Evolutionary conservation across 108 stramenopile genomes (phyloP).

Genomic region (Cyclotella distinguenda): DNA sequence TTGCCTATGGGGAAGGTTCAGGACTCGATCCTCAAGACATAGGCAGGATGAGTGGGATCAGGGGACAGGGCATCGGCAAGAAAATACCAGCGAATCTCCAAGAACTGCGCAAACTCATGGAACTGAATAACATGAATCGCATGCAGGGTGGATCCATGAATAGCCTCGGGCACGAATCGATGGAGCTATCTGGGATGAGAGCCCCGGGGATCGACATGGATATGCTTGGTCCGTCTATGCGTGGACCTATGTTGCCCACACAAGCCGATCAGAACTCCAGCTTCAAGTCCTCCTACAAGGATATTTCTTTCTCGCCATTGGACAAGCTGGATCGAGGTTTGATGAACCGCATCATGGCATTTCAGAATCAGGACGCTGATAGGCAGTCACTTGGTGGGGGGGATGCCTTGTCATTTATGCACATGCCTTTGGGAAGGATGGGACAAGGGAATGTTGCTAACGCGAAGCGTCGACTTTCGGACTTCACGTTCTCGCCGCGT

Average conservation of each 20-base stretch:
- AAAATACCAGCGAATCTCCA: background rate
- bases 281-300: background rate
- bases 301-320: constrained; percentile 5
- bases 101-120: background rate
- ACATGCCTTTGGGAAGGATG: too few relatives aligned
- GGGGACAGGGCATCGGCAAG: background rate
- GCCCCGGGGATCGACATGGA: constrained; percentile 5
- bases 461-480: background rate
- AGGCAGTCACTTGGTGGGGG: too few relatives aligned
- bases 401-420: too few relatives aligned
- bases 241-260: background rate
- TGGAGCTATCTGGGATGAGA: too few relatives aligned
- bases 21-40: too few relatives aligned
- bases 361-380: background rate
- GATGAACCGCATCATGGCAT: constrained; percentile 6
- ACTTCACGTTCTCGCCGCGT: constrained; percentile 4
- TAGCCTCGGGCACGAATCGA: too few relatives aligned
- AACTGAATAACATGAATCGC: background rate
- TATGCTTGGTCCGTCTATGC: background rate
- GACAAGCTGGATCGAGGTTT: background rate
- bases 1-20: too few relatives aligned
- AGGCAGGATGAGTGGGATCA: background rate
- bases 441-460: too few relatives aligned
- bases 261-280: background rate
- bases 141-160: background rate